Evolutionary conservation across 192 early-diverging fungal species (phyloP).

Genomic region (Coemansia sp.): DNA sequence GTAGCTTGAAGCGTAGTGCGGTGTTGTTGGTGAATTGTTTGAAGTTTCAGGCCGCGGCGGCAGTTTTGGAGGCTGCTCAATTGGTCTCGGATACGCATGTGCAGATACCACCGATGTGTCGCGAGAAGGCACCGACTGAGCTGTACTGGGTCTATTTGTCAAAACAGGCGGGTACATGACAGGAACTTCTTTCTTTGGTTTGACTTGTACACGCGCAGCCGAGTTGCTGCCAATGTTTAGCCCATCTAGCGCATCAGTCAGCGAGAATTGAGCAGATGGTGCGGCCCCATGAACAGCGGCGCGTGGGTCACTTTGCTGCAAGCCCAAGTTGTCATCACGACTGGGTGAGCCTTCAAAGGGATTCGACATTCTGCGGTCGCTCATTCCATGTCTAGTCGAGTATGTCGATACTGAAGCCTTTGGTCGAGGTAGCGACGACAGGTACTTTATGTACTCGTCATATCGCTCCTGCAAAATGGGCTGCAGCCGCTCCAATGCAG

Average conservation of each 20-base stretch:
- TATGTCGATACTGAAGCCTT: slow-evolving; percentile 36
- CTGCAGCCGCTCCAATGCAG: slow-evolving; percentile 59
- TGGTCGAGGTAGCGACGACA: slow-evolving; percentile 29
- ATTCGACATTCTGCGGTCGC: slow-evolving; percentile 5
- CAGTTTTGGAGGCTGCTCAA: slow-evolving; percentile 14
- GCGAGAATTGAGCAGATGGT: slow-evolving; percentile 24
- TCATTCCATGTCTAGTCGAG: slow-evolving; percentile 21
- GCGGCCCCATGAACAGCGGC: slow-evolving; percentile 11
- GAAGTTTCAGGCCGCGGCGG: slow-evolving; percentile 20
- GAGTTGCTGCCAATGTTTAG: slow-evolving; percentile 16
- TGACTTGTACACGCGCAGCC: neutral
- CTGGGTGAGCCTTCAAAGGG: neutral
- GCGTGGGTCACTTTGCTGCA: neutral
- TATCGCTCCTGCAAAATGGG: slow-evolving; percentile 59
- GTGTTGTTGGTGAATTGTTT: neutral
- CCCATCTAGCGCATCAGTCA: slow-evolving; percentile 33
- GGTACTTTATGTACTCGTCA: slow-evolving; percentile 52
- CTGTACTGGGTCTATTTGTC: neutral
- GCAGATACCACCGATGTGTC: neutral
- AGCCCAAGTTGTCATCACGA: neutral
- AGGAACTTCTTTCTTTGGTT: neutral
- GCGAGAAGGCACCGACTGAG: neutral
- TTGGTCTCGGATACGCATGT: slow-evolving; percentile 2
- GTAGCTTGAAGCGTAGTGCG: neutral
- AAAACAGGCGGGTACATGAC: neutral